Evolutionary conservation across 306 rosid species (phyloP), one percentile per base, ranked within the genome.

Genomic region (Malus orientalis): DNA sequence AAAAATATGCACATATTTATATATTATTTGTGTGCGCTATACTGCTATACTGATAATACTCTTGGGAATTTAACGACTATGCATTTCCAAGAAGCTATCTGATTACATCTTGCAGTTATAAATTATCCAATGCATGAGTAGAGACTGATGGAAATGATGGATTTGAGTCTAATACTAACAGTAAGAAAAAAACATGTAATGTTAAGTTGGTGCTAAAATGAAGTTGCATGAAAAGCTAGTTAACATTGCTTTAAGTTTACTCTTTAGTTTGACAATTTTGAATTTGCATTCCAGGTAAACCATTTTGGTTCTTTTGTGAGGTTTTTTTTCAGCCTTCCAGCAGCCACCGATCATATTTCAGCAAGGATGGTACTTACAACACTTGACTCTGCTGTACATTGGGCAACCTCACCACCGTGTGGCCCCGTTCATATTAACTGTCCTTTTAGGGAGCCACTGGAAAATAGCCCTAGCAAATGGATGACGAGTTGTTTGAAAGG

Each of bases 391-490:
- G 97, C 97, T 78, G 90, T 90, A 74, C 85, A 92, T 82, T 69
- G 89, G 91, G 96, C 98, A 67, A 91, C 91, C 65, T 84, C 91
- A 78, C 79, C 93, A 75, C 95, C 95, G 3, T 69, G 81, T 85
- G 98, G 98, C 76, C 98, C 98, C 1, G 98, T 88, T 75, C 98
- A 94, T 81, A 86, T 94, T 72, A 94, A 94, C 78, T 92, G 98
- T 79, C 89, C 95, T 80, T 92, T 90, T 75, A 86, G 97, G 83
- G 97, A 92, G 83, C 98, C 98, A 71, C 86, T 90, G 83, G 98
- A 89, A 84, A 85, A 85, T 84, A 87, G 86, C 82, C 95, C 96
- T 69, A 55, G 82, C 11, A 61, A 73, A 38, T 94, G 98, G 98
- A 83, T 71, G 81, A 66, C 78, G 80, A 88, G 84, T 82, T 94